Evolutionary conservation across 495 filamentous ascomycete genomes (phyloP).

Genomic region (Thermochaetoides thermophila): DNA sequence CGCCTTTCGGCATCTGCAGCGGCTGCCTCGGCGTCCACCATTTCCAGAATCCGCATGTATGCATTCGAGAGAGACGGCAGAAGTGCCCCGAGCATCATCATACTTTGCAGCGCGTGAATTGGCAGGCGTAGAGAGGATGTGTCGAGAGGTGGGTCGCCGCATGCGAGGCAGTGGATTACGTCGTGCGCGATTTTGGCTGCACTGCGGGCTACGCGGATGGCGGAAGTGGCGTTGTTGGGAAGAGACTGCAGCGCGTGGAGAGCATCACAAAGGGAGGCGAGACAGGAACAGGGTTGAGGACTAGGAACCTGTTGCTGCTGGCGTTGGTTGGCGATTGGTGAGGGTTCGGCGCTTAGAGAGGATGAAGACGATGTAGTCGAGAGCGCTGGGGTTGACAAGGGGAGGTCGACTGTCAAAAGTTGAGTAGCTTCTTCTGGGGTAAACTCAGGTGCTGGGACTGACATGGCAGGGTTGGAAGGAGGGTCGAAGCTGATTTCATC

Average conservation of each 20-base stretch:
- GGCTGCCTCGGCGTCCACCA: constrained; percentile 29
- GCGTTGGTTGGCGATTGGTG: neutral
- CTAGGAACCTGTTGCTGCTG: too few species aligned
- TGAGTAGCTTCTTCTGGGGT: constrained; percentile 7
- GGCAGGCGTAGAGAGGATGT: constrained; percentile 10
- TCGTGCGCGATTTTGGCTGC: constrained; percentile 41
- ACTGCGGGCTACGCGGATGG: constrained; percentile 41
- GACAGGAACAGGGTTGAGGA: constrained; percentile 20
- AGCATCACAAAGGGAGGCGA: constrained; percentile 27
- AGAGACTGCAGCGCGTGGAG: constrained; percentile 31
- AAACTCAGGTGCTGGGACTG: constrained; percentile 1
- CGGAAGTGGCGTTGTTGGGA: constrained; percentile 24
- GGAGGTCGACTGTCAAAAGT: constrained; percentile 1
- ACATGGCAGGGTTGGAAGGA: neutral
- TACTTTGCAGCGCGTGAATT: constrained; percentile 40
- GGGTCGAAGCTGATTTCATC: constrained; percentile 9
- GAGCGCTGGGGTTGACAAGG: constrained; percentile 7
- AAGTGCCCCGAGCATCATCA: constrained; percentile 52
- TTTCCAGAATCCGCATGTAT: constrained; percentile 32
- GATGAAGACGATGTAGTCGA: constrained; percentile 8
- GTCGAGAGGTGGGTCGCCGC: constrained; percentile 29
- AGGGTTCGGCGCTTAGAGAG: constrained; percentile 2
- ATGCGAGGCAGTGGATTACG: constrained; percentile 43
- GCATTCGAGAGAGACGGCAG: constrained; percentile 47
- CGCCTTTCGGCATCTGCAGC: constrained; percentile 23